Base-by-base conservation (phyloP, 306 rosid species). In the Vicia faba region DNA sequence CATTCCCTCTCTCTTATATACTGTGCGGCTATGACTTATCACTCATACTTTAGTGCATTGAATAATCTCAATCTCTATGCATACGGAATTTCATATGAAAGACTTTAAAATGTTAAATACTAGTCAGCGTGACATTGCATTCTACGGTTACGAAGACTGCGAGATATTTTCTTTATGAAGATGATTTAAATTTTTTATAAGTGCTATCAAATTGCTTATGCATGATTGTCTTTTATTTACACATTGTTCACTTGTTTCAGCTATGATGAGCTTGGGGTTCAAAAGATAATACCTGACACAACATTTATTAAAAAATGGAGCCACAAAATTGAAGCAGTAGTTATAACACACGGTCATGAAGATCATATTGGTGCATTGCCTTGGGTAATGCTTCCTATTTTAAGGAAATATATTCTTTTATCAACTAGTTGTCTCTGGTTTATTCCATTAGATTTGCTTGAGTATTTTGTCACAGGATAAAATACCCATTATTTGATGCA, bases 361-460 rank as follows among this genome's bases (percentile, higher is more conserved):
- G 98, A 89, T 78, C 98, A 93, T 87, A 93, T 89, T 56, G 98
- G 97, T 80, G 98, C 98, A 74, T 83, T 93, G 91, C 98, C 98
- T 69, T 93, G 98, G 98, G 98, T 93, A 89, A 83, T 79, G 84
- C 66, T 81, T 81, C 87, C 61, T 85, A 68, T 80, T 76, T 71
- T 76, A 28, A 31, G 53, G 77, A 55, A 56, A 39, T 53, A 23
- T 61, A 41, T 18, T 13, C 48, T 60, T 20, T 26, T 28, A 44
- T 70, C 51, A 14, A 15, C 48, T 50, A 48, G 59, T 71, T 68
- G 40, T 68, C 11, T 50, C 50, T 55, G 18, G 62, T 51, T 40
- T 19, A 57, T 19, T 67, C 64, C 26, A 35, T 59, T 33, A 59
- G 23, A 15, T 33, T 43, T 33, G 12, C 12, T 45, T 18, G 39